Evolutionary conservation across 2,329 filamentous ascomycete genomes (phyloP).

Genomic region (Monilinia vaccinii-corymbosi): DNA sequence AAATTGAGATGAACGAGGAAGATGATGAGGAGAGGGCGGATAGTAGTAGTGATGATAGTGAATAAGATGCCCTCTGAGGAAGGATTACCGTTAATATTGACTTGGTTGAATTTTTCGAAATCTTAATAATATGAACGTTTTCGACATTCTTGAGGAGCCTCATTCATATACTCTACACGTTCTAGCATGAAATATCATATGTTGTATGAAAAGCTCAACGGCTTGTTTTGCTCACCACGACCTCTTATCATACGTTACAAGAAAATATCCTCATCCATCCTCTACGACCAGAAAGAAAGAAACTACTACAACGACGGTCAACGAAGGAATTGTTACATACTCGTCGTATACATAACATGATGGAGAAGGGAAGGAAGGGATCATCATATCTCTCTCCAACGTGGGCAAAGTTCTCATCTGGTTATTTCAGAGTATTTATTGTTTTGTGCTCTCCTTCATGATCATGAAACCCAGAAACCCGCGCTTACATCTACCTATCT

Average conservation of each 20-base stretch:
- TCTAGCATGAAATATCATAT: background rate
- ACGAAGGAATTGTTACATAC: too few species aligned
- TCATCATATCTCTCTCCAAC: background rate
- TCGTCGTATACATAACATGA: too few species aligned
- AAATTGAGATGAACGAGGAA: conserved; percentile 20
- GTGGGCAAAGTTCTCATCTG: background rate
- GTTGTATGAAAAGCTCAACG: background rate
- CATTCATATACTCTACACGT: too few species aligned
- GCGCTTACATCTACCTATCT: too few species aligned
- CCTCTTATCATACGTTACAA: background rate
- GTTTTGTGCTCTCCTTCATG: too few species aligned
- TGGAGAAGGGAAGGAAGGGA: background rate
- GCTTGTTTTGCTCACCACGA: background rate
- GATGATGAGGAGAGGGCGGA: conserved; percentile 14
- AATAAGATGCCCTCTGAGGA: conserved; percentile 26
- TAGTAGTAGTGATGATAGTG: conserved; percentile 27
- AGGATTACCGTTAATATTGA: background rate
- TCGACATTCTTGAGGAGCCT: background rate
- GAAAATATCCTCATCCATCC: background rate
- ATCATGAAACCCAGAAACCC: too few species aligned
- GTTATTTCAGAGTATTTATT: too few species aligned
- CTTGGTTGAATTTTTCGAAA: background rate
- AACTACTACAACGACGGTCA: background rate
- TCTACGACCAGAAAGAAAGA: background rate
- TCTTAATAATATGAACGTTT: background rate